Evolutionary conservation across 257 asterid genomes (phyloP).

Genomic region (Penstemon eatonii): DNA sequence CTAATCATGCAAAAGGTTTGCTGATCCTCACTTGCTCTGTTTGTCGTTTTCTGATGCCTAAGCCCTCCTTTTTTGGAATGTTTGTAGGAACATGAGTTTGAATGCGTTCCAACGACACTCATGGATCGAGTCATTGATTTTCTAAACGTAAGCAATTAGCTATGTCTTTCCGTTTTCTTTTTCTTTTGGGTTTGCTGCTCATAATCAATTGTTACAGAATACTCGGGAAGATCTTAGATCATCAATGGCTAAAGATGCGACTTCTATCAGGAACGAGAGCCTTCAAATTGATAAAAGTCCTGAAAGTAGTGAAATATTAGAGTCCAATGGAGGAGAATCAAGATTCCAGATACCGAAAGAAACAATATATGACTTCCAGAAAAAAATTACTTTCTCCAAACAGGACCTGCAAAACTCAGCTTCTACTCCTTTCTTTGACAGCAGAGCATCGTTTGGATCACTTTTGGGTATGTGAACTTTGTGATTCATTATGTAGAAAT

Average conservation of each 20-base stretch:
- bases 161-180: slow-evolving; percentile 19
- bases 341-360: slow-evolving; percentile 38
- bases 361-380: slow-evolving; percentile 67
- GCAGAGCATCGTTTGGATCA: slow-evolving; percentile 42
- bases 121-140: slow-evolving; percentile 80
- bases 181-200: slow-evolving; percentile 32
- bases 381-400: slow-evolving; percentile 65
- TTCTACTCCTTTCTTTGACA: slow-evolving; percentile 37
- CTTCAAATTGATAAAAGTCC: slow-evolving; percentile 39
- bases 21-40: slow-evolving; percentile 13
- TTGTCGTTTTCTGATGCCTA: slow-evolving; percentile 25
- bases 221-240: slow-evolving; percentile 81
- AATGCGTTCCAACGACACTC: slow-evolving; percentile 77
- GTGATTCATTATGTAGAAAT: too few relatives aligned
- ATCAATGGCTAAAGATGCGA: slow-evolving; percentile 92
- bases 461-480: slow-evolving; percentile 51
- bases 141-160: slow-evolving; percentile 63
- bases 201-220: slow-evolving; percentile 43
- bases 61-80: slow-evolving; percentile 23
- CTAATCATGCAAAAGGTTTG: neutral
- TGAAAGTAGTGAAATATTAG: slow-evolving; percentile 30
- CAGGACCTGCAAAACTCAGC: slow-evolving; percentile 51
- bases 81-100: slow-evolving; percentile 69
- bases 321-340: slow-evolving; percentile 38
- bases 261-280: slow-evolving; percentile 67